phyloP scores from a whole-genome alignment of 2,329 filamentous ascomycete species.

The Aspergillus sp. region DNA sequence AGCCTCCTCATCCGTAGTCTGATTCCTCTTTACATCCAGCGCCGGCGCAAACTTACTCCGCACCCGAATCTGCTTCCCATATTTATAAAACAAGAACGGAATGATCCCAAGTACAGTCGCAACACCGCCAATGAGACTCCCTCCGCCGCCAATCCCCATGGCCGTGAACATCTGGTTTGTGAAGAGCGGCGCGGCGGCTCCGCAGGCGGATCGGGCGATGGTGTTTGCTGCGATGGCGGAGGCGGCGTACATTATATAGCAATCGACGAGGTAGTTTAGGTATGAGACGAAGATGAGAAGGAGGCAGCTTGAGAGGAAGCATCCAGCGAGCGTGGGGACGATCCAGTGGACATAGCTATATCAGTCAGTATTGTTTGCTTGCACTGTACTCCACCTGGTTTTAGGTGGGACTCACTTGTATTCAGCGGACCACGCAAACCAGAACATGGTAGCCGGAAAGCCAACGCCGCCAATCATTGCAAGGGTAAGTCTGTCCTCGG shows the following conservation, averaged over 20 bases:
- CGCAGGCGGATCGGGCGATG: constrained; percentile 42
- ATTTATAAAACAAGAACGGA: constrained; percentile 40
- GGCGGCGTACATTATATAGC: constrained; percentile 38
- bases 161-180: constrained; percentile 40
- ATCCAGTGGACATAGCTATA: constrained; percentile 26
- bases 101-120: constrained; percentile 30
- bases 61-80: constrained; percentile 33
- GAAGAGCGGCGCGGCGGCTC: constrained; percentile 46
- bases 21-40: neutral
- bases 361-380: neutral
- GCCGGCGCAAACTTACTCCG: constrained; percentile 35
- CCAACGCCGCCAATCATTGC: constrained; percentile 25
- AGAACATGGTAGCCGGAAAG: constrained; percentile 30
- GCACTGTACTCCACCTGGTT: neutral
- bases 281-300: constrained; percentile 33
- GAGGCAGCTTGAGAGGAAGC: constrained; percentile 36
- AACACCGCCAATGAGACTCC: constrained; percentile 40
- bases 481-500: constrained; percentile 28
- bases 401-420: constrained; percentile 34
- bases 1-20: neutral
- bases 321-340: constrained; percentile 27
- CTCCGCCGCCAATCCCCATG: constrained; percentile 42
- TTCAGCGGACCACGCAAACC: constrained; percentile 28
- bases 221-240: constrained; percentile 40
- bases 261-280: constrained; percentile 39